Evolutionary conservation across 208 protist species (phyloP).

Genomic region (Leishmania lainsoni): DNA sequence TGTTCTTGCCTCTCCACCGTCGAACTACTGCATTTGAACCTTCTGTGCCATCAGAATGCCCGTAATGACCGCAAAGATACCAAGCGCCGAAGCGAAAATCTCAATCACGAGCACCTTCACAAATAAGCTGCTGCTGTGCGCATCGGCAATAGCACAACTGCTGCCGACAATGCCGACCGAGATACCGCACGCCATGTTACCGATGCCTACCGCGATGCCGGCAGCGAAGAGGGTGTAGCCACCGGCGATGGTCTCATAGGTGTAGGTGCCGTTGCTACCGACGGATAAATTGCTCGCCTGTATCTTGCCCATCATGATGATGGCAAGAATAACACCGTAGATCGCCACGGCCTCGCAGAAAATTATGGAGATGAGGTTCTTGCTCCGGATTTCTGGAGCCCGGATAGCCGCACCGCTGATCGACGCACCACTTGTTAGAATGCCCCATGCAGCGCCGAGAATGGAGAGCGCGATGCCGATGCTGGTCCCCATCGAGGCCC

Average conservation of each 20-base stretch:
- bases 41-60: slow-evolving; percentile 95
- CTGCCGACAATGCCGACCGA: slow-evolving; percentile 96
- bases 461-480: slow-evolving; percentile 87
- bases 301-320: slow-evolving; percentile 97
- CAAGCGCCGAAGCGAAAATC: slow-evolving; percentile 97
- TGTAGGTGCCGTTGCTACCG: slow-evolving; percentile 43
- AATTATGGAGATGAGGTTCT: slow-evolving; percentile 97
- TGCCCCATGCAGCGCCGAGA: slow-evolving; percentile 88
- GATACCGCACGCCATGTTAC: slow-evolving; percentile 96
- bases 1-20: no score
- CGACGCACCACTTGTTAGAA: slow-evolving; percentile 85
- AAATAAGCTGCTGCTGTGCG: slow-evolving; percentile 94
- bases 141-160: slow-evolving; percentile 96
- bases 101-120: slow-evolving; percentile 98
- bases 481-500: slow-evolving; percentile 79
- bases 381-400: slow-evolving; percentile 89
- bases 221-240: slow-evolving; percentile 96
- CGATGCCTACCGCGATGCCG: slow-evolving; percentile 94
- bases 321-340: slow-evolving; percentile 99
- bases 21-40: slow-evolving; percentile 66
- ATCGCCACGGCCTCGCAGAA: slow-evolving; percentile 99
- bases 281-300: slow-evolving; percentile 59
- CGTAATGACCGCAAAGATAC: slow-evolving; percentile 98
- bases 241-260: slow-evolving; percentile 48
- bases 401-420: slow-evolving; percentile 89